Conservation (phyloP, 2,329 filamentous ascomycete genomes). For the Colletotrichum melonis region DNA sequence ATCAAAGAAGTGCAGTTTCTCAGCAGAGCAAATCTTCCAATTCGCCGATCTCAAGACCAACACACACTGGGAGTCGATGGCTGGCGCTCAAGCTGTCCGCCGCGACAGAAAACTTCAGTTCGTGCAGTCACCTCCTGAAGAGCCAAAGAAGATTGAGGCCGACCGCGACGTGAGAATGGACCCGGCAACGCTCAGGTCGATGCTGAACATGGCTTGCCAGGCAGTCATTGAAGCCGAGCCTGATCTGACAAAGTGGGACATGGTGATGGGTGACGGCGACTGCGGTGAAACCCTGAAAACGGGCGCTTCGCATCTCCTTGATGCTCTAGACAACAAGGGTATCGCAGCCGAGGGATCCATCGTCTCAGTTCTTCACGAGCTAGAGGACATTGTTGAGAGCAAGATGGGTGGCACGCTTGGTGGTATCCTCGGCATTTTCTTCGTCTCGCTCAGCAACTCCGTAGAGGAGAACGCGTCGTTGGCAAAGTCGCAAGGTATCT, state of each 20-base stretch:
- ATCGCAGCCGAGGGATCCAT: slow-evolving; percentile 57
- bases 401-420: slow-evolving; percentile 66
- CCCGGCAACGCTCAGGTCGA: slow-evolving; percentile 61
- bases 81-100: slow-evolving; percentile 54
- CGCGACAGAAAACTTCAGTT: slow-evolving; percentile 56
- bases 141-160: slow-evolving; percentile 49
- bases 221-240: slow-evolving; percentile 69
- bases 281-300: slow-evolving; percentile 72
- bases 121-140: slow-evolving; percentile 49
- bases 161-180: slow-evolving; percentile 62
- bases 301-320: slow-evolving; percentile 60
- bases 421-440: slow-evolving; percentile 66
- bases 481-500: slow-evolving; percentile 42
- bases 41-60: slow-evolving; percentile 75
- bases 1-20: slow-evolving; percentile 57
- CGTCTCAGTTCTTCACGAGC: slow-evolving; percentile 57
- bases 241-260: slow-evolving; percentile 72
- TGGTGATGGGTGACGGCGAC: slow-evolving; percentile 73
- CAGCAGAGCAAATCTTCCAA: slow-evolving; percentile 64
- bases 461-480: slow-evolving; percentile 43
- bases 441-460: slow-evolving; percentile 51
- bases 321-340: slow-evolving; percentile 54
- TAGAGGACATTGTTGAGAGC: slow-evolving; percentile 66
- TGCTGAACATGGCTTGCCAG: slow-evolving; percentile 65
- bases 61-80: slow-evolving; percentile 64